A percentile compares a stretch with the other conserved stretches of the same genome.
These are phyloP conservation scores for Hygrophila difformis DNA, from an alignment of 257 asterid species.

Conservation along the genomic window DNA sequence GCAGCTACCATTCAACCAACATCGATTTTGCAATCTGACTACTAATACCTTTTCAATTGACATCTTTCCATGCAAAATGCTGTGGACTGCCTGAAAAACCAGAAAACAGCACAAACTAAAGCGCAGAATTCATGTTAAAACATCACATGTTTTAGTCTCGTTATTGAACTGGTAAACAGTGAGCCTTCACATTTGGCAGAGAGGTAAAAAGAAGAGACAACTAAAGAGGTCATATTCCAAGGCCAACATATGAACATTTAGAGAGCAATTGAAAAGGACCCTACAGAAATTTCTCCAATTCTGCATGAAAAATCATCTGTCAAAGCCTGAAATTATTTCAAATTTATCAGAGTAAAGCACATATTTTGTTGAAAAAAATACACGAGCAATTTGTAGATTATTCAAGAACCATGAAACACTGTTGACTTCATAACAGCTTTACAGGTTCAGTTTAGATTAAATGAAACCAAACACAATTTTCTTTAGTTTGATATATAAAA, in stretches of 20 bases:
- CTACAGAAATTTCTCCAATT: not conserved
- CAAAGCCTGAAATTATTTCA: not conserved
- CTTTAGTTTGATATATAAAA: not conserved
- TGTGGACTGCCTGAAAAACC: not conserved
- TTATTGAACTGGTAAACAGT: not conserved
- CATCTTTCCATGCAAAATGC: not conserved
- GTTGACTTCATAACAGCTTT: not conserved
- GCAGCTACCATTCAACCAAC: too few relatives aligned
- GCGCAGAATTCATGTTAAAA: not conserved
- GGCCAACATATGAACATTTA: not conserved
- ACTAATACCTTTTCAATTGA: not conserved
- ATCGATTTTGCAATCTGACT: not conserved
- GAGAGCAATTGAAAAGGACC: not conserved
- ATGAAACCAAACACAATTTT: not conserved
- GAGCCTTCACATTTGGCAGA: conserved; percentile 6
- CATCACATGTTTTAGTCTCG: too few relatives aligned
- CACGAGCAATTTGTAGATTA: not conserved
- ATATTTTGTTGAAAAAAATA: not conserved
- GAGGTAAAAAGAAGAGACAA: not conserved
- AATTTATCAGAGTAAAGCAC: not conserved
- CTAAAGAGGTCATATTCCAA: not conserved
- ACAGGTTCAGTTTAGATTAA: not conserved
- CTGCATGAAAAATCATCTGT: not conserved
- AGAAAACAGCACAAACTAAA: conserved; percentile 4
- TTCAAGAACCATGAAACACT: not conserved